phyloP scores from a whole-genome alignment of 225 moss, liverwort and hornwort genomes.

The Pleurozium schreberi region DNA sequence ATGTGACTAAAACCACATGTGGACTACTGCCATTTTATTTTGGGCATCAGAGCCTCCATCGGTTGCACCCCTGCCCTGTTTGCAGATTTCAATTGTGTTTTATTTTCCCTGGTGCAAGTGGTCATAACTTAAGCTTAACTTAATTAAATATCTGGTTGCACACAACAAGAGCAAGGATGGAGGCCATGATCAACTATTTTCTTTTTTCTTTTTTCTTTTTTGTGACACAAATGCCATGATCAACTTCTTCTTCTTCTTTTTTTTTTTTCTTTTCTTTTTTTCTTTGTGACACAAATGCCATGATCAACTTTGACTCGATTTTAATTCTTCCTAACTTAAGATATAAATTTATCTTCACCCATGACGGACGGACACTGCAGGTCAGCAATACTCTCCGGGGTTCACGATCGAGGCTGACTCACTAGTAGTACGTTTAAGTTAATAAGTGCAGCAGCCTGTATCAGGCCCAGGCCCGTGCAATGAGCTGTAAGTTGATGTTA shows the following conservation, averaged over 20 bases:
- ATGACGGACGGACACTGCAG: background rate
- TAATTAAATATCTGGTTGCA: background rate
- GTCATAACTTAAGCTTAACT: background rate
- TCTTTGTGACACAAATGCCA: no score
- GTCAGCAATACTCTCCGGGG: background rate
- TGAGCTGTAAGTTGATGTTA: background rate
- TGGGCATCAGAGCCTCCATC: background rate
- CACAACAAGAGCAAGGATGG: background rate
- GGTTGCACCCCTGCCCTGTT: no score
- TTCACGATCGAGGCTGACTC: background rate
- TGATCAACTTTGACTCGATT: background rate
- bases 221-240: no score
- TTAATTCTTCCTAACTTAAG: background rate
- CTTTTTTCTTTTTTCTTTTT: no score
- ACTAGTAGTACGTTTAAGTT: background rate
- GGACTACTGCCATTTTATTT: background rate
- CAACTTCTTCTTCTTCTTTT: no score
- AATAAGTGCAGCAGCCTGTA: background rate
- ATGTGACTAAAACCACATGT: background rate
- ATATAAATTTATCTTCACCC: background rate
- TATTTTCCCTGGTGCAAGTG: background rate
- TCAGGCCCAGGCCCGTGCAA: background rate
- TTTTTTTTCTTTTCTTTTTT: no score
- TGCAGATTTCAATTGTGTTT: no score
- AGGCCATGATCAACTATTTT: background rate